These are phyloP conservation scores for Penicillium robsamsonii DNA, from an alignment of 495 filamentous ascomycete species.

Conservation along the genomic window DNA sequence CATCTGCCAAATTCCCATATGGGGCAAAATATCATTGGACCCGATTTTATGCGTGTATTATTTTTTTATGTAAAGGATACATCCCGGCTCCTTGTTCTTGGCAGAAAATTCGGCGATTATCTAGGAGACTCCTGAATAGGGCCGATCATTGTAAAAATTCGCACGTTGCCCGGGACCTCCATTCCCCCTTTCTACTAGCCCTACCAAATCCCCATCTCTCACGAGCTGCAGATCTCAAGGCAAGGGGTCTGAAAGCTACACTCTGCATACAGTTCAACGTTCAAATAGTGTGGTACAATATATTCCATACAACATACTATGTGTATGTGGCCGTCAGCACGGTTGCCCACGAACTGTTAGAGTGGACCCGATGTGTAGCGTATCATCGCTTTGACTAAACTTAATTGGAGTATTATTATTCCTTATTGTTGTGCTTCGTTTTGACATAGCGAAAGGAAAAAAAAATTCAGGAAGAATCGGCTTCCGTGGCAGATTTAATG, in stretches of 20 bases:
- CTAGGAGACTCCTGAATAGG: not conserved
- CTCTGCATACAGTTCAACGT: not conserved
- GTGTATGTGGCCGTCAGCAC: conserved; percentile 19
- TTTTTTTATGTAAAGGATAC: not conserved
- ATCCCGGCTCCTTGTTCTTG: conserved; percentile 4
- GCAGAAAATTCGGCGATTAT: not conserved
- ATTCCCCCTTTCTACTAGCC: not conserved
- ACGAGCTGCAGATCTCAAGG: not conserved
- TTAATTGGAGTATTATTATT: conserved; percentile 5
- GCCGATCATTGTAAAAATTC: conserved; percentile 5
- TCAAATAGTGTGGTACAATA: not conserved
- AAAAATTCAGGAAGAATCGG: not conserved
- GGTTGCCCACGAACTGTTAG: conserved; percentile 16
- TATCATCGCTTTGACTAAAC: conserved; percentile 10
- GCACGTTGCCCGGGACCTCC: not conserved
- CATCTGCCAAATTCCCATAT: not conserved
- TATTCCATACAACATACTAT: conserved; percentile 14
- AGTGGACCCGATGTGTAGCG: conserved; percentile 18
- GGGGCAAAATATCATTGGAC: not conserved
- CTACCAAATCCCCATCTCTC: not conserved
- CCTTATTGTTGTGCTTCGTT: too few relatives aligned
- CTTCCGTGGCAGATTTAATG: not conserved
- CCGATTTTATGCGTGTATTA: not conserved
- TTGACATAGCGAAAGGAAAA: too few relatives aligned
- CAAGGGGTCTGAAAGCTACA: not conserved